These are phyloP conservation scores for Mycocentrospora acerina DNA, from an alignment of 2,329 filamentous ascomycete species.

Conservation along the genomic window DNA sequence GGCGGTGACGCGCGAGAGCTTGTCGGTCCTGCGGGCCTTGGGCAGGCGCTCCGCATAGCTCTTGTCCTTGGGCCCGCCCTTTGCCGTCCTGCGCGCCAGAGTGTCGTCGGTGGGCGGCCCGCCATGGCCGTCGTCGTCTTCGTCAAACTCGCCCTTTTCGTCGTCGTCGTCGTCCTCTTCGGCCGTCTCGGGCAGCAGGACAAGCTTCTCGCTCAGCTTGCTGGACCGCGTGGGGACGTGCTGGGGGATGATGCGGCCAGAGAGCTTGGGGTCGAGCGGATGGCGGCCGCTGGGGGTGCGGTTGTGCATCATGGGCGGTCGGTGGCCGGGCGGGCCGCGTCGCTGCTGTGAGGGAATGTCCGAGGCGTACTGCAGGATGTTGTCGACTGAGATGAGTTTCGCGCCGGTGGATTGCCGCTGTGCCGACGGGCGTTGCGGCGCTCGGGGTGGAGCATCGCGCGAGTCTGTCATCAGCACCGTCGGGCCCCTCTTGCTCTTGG, in stretches of 20 bases:
- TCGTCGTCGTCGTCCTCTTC: slow-evolving; percentile 54
- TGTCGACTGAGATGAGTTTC: slow-evolving; percentile 85
- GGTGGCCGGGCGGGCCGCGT: slow-evolving; percentile 64
- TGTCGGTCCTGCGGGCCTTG: slow-evolving; percentile 83
- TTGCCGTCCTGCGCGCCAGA: slow-evolving; percentile 62
- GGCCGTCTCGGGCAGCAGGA: slow-evolving; percentile 81
- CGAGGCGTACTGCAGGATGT: slow-evolving; percentile 88
- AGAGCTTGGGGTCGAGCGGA: slow-evolving; percentile 57
- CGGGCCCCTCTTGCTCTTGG: slow-evolving; percentile 42
- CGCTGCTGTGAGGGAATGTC: slow-evolving; percentile 95
- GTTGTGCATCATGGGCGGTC: slow-evolving; percentile 50
- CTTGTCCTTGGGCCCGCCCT: slow-evolving; percentile 68
- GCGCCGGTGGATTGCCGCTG: slow-evolving; percentile 48
- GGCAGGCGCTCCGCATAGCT: slow-evolving; percentile 92
- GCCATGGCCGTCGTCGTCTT: slow-evolving; percentile 56
- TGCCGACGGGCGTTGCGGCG: slow-evolving; percentile 18
- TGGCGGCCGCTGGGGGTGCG: slow-evolving; percentile 53
- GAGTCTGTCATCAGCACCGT: slow-evolving; percentile 56
- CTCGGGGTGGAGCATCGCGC: slow-evolving; percentile 48
- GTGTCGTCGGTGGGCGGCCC: slow-evolving; percentile 70
- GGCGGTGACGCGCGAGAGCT: slow-evolving; percentile 85
- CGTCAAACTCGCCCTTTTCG: slow-evolving; percentile 58
- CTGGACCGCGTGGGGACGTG: slow-evolving; percentile 82
- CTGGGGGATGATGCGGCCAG: slow-evolving; percentile 58
- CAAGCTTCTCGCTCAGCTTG: slow-evolving; percentile 96